phyloP scores from a whole-genome alignment of 805 yeast genomes.

The Barnettozyma sp. region DNA sequence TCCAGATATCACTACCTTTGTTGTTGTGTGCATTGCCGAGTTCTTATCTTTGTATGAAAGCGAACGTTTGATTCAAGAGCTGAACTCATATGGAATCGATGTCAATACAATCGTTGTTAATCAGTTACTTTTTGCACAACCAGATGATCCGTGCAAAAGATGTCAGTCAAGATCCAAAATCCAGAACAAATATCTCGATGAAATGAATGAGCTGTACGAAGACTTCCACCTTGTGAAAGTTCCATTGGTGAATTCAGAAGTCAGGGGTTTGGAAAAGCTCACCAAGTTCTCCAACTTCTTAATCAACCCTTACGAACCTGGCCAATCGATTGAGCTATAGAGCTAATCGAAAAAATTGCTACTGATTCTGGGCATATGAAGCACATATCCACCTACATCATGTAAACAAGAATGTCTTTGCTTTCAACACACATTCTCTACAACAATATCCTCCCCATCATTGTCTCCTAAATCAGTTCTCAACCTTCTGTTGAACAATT shows the following conservation, averaged over 20 bases:
- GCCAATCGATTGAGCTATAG: constrained; percentile 23
- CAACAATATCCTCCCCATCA: constrained; percentile 41
- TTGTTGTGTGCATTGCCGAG: constrained; percentile 97
- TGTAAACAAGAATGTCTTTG: background rate
- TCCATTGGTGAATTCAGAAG: constrained; percentile 93
- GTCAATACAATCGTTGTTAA: constrained; percentile 94
- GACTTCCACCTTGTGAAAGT: constrained; percentile 94
- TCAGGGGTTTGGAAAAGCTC: constrained; percentile 85
- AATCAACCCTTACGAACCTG: constrained; percentile 69
- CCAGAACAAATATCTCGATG: constrained; percentile 92
- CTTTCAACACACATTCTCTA: constrained; percentile 58
- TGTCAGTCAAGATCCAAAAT: constrained; percentile 90
- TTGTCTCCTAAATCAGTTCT: constrained; percentile 60
- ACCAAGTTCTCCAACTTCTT: constrained; percentile 78
- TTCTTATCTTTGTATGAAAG: constrained; percentile 94
- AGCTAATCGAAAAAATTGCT: background rate
- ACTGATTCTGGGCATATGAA: no score
- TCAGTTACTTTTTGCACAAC: constrained; percentile 81
- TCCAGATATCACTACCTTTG: constrained; percentile 91
- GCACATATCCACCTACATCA: background rate
- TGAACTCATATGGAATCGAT: constrained; percentile 91
- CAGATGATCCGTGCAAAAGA: constrained; percentile 74
- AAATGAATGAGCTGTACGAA: constrained; percentile 92
- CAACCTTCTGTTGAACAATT: constrained; percentile 62
- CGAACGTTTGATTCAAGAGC: constrained; percentile 95